Conservation (phyloP, 2,329 filamentous ascomycete genomes). For the Zymoseptoria passerinii region DNA sequence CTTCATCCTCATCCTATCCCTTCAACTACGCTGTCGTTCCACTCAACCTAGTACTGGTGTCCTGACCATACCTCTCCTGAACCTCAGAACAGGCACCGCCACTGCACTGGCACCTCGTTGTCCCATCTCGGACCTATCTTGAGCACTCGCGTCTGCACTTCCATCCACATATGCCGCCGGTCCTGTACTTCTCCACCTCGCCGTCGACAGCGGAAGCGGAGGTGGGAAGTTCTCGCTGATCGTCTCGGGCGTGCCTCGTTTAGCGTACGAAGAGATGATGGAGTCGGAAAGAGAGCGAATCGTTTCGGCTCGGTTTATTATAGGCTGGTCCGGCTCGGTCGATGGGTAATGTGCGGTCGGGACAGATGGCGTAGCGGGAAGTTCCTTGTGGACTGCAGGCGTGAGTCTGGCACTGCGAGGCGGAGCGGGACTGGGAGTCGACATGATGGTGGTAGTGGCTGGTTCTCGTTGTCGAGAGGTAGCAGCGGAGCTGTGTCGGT, state of each 20-base stretch:
- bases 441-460: neutral
- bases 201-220: neutral
- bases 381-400: conserved; percentile 17
- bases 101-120: neutral
- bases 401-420: conserved; percentile 10
- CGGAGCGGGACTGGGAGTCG: neutral
- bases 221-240: neutral
- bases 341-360: neutral
- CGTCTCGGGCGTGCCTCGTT: conserved; percentile 11
- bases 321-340: neutral
- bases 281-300: conserved; percentile 24
- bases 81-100: neutral
- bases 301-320: conserved; percentile 18
- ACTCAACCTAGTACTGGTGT: neutral
- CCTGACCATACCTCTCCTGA: neutral
- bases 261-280: conserved; percentile 27
- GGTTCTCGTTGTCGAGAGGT: neutral
- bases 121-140: neutral
- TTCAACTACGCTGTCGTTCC: too few species aligned
- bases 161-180: neutral
- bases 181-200: neutral
- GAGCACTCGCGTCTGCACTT: neutral
- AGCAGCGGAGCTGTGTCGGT: neutral
- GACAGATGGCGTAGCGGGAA: conserved; percentile 17
- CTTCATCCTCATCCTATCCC: too few species aligned